phyloP scores from a whole-genome alignment of 2,329 filamentous ascomycete genomes.

The Colletotrichum caudatum region DNA sequence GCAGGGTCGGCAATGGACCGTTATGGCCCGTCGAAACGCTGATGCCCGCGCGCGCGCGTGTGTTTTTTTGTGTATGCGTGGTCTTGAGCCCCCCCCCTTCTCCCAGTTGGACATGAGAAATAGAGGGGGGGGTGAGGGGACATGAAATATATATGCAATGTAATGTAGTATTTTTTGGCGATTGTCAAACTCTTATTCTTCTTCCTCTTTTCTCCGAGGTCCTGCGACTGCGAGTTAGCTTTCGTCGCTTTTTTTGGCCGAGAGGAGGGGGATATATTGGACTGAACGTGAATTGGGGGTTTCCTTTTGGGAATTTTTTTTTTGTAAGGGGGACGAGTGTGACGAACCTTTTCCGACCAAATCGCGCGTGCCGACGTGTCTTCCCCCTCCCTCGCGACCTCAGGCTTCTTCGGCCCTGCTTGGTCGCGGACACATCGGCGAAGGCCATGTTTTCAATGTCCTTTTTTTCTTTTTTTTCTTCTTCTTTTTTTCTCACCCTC shows the following conservation, averaged over 20 bases:
- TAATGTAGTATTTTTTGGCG: constrained; percentile 1
- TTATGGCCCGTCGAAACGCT: background rate
- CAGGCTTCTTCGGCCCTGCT: background rate
- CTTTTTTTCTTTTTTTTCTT: background rate
- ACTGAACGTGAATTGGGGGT: too few species aligned
- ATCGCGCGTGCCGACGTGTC: constrained; percentile 35
- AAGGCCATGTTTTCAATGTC: constrained; percentile 18
- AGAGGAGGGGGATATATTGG: too few species aligned
- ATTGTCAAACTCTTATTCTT: background rate
- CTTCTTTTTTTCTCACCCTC: background rate
- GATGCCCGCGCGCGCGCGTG: too few species aligned
- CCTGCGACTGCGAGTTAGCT: constrained; percentile 16
- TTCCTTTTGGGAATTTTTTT: too few species aligned
- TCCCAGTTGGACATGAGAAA: too few species aligned
- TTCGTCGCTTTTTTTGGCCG: background rate
- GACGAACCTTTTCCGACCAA: constrained; percentile 32
- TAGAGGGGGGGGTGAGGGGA: background rate
- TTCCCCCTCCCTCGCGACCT: background rate
- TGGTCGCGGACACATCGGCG: constrained; percentile 37
- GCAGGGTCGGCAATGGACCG: background rate
- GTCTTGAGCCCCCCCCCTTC: background rate
- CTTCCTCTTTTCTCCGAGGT: background rate
- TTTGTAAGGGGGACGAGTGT: background rate
- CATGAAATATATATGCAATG: background rate
- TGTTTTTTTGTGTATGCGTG: background rate